Base-by-base conservation (phyloP, 495 filamentous ascomycete species). In the Daldinia bambusicola region DNA sequence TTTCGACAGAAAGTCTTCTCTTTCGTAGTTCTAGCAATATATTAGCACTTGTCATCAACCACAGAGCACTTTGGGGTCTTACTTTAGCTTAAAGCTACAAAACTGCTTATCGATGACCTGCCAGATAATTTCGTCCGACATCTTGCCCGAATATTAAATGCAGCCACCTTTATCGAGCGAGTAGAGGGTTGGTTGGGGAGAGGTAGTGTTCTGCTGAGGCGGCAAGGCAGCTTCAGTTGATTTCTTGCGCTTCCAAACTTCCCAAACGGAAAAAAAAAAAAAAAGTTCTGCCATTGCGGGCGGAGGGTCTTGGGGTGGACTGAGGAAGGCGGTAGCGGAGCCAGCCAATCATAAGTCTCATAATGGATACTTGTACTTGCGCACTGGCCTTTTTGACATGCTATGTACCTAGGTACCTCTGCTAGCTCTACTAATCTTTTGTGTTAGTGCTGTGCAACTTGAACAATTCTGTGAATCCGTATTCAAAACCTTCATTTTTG, bases 91-190 rank as follows among this genome's bases (percentile, higher is more conserved):
- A 84, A 94, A 98, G 53, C 92, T 89, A 82, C 95, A 99, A 78
- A 98, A 97, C 80, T 97, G 93, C 81, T 98, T 90, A 16, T 65
- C 51, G 32, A 97, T 97, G 61, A 96, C 89, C 75, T 94, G 91
- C 95, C 95, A 99, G 74, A 99, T 93, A 71, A 99, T 96, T 80
- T 98, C 95, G 86, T 99, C 95, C 51, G 93, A 97, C 73, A 91
- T 88, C 86, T 90, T 92, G 59, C 4, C 40, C 36, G 14, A 45
- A 20, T 60, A 41, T 40, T 32, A 14, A 16, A 63, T 53, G 2
- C 2, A 37, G 43, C 53, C 36, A 20, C 45, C n/a, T n/a, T 43
- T 30, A 22, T 38, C 26, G 20, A 36, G 1, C 16, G 38, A 14
- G 41, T 51, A 26, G 9, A 55, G 14, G 32, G 55, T 6, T n/a